Conservation (phyloP, 371 early-diverging fungal species). For the Mucor piriformis region DNA sequence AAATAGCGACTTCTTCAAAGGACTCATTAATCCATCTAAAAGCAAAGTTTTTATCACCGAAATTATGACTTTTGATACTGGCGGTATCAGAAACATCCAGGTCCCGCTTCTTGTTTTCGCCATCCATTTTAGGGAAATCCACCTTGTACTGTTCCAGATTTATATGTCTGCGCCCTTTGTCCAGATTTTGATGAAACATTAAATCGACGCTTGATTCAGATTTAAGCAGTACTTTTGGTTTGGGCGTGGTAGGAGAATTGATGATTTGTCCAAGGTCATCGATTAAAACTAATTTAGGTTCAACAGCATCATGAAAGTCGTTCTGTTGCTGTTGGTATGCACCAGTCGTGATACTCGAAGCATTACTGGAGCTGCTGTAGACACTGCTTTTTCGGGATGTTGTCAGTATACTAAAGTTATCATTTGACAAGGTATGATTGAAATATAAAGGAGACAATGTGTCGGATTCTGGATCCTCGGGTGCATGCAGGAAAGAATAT, state of each 20-base stretch:
- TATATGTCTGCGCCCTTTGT: constrained; percentile 18
- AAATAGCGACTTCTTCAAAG: constrained; percentile 53
- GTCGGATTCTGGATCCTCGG: constrained; percentile 18
- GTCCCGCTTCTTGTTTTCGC: constrained; percentile 14
- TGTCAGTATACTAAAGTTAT: constrained; percentile 9
- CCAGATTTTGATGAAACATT: constrained; percentile 31
- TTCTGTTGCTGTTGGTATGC: neutral
- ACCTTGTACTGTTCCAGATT: constrained; percentile 13
- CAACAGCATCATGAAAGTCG: constrained; percentile 40
- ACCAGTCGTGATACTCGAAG: constrained; percentile 4
- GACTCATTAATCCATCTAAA: constrained; percentile 54
- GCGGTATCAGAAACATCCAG: constrained; percentile 24
- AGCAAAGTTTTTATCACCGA: constrained; percentile 56
- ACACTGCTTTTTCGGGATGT: constrained; percentile 18
- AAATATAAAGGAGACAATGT: constrained; percentile 20
- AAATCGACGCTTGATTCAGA: constrained; percentile 39
- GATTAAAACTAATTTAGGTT: constrained; percentile 31
- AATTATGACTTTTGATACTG: constrained; percentile 49
- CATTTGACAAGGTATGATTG: constrained; percentile 21
- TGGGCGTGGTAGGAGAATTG: constrained; percentile 11
- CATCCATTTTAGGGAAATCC: constrained; percentile 24
- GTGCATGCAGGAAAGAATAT: constrained; percentile 44
- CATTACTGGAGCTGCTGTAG: constrained; percentile 14
- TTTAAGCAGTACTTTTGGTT: constrained; percentile 7
- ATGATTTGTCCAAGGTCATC: constrained; percentile 20